Evolutionary conservation across 345 rosid genomes (phyloP), one percentile per base, ranked within the genome.

Genomic region (Kernera saxatilis): DNA sequence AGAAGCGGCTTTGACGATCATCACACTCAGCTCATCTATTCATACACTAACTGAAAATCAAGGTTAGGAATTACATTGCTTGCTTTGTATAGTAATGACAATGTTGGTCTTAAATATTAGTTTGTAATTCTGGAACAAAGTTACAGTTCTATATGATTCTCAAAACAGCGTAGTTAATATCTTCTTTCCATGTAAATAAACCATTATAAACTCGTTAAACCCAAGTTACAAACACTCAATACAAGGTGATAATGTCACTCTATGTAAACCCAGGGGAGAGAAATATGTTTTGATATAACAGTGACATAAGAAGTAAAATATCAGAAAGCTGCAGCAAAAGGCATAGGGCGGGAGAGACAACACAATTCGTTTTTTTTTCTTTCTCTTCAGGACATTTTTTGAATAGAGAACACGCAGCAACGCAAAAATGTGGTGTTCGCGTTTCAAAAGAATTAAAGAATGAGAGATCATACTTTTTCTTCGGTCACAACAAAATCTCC

Each of bases 401-500:
- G 36, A 48, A 50, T 15, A 10, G 8, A 45, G 3, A 46, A 35
- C 51, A 39, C 71, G 40, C 21, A 1, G 48, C 27, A 53, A 9
- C 32, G 66, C 59, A 65, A 65, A 72, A 73, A 27, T 36, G 60
- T 37, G 57, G 55, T 37, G 52, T n/a, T 26, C 26, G 10, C 18
- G 27, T 21, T 32, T 6, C 29, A 57, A 58, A 66, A 66, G 53
- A 73, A 57, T 66, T 2, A 50, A 67, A 64, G 19, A 59, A 67
- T 67, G 72, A 57, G 33, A 22, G 33, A 18, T 56, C 59, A 19
- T 21, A 41, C 25, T 65, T 29, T 48, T 37, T 30, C 14, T 49
- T 30, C 8, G 67, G 18, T 93, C 90, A 92, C 21, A 92, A 87
- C 45, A 92, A 15, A 54, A 87, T 83, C 66, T 80, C 85, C 83